Evolutionary conservation across 1,139 yeast genomes (phyloP).

Genomic region (Kurtzmaniella quercitrusa): DNA sequence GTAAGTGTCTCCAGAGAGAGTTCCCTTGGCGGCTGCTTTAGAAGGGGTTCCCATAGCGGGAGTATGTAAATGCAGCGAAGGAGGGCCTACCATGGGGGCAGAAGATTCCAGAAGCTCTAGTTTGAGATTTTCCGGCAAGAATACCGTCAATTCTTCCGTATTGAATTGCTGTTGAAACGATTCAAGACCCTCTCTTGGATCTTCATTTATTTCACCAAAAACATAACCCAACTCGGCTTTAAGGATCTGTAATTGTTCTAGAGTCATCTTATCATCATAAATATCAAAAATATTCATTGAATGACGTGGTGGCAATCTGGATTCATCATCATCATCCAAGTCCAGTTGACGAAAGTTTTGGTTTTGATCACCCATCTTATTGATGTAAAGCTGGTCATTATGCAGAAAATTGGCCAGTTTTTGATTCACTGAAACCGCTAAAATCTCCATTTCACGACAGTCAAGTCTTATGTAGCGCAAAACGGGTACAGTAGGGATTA

Average conservation of each 20-base stretch:
- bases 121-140: slow-evolving; percentile 68
- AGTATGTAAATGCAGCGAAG: not conserved
- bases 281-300: slow-evolving; percentile 36
- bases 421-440: slow-evolving; percentile 58
- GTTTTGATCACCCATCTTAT: slow-evolving; percentile 28
- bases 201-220: slow-evolving; percentile 48
- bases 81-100: slow-evolving; percentile 10
- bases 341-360: slow-evolving; percentile 5
- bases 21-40: slow-evolving; percentile 26
- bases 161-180: slow-evolving; percentile 29
- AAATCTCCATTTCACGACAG: slow-evolving; percentile 71
- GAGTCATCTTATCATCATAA: slow-evolving; percentile 39
- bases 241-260: slow-evolving; percentile 61
- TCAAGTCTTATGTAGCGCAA: slow-evolving; percentile 66
- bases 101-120: slow-evolving; percentile 56
- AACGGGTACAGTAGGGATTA: slow-evolving; percentile 63
- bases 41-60: slow-evolving; percentile 18
- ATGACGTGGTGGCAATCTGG: slow-evolving; percentile 11
- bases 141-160: slow-evolving; percentile 68
- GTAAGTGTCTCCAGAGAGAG: slow-evolving; percentile 39
- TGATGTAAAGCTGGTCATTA: slow-evolving; percentile 36
- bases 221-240: slow-evolving; percentile 60
- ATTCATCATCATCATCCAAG: not conserved
- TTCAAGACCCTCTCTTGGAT: slow-evolving; percentile 19
- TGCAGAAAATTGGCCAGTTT: slow-evolving; percentile 32